phyloP scores from a whole-genome alignment of 345 rosid genomes.

The Aegle marmelos region DNA sequence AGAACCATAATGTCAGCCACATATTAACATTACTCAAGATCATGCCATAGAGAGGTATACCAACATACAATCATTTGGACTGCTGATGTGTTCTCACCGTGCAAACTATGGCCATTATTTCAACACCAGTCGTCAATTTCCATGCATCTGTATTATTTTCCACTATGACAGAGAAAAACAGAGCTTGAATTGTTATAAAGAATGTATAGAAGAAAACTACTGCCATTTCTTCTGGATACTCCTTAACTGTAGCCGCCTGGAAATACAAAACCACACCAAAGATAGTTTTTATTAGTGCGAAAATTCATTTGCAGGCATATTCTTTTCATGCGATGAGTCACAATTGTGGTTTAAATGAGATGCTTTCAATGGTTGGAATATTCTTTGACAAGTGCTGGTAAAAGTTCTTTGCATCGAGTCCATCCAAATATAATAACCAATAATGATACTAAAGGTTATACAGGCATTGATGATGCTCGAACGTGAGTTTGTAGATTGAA shows the following conservation, averaged over 20 bases:
- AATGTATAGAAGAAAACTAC: neutral
- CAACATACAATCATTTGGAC: neutral
- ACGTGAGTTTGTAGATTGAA: neutral
- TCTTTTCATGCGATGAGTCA: neutral
- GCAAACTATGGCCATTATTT: conserved; percentile 29
- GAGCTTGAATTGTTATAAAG: conserved; percentile 26
- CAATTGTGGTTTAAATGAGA: neutral
- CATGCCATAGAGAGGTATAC: neutral
- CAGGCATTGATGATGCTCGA: too few relatives aligned
- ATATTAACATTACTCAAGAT: neutral
- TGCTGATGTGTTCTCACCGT: conserved; percentile 23
- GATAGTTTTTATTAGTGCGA: neutral
- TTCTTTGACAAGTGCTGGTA: neutral
- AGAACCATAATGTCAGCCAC: neutral
- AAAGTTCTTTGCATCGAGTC: neutral
- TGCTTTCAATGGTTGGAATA: neutral
- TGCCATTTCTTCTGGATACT: conserved; percentile 14
- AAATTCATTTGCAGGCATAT: neutral
- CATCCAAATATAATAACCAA: neutral
- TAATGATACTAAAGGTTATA: neutral
- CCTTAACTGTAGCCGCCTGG: conserved; percentile 8
- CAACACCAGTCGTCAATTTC: conserved; percentile 29
- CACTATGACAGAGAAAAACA: conserved; percentile 18
- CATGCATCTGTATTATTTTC: conserved; percentile 30
- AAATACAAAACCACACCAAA: neutral